Base-by-base conservation (phyloP, 2,329 filamentous ascomycete genomes). In the Colletotrichum noveboracense region DNA sequence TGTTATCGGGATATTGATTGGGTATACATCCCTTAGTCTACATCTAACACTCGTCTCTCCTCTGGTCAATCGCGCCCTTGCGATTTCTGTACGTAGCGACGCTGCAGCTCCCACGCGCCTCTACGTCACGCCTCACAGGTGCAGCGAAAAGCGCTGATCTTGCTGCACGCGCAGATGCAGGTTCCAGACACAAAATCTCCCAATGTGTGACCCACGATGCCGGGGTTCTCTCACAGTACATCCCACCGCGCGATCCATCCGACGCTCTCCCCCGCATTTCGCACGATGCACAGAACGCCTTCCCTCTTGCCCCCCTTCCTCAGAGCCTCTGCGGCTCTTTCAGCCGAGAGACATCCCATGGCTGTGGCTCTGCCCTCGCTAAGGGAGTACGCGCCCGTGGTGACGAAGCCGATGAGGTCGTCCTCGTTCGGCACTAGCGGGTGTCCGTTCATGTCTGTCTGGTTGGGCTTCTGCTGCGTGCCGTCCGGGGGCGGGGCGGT, bases 391-490 rank as follows among this genome's bases (percentile, higher is more conserved):
- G 94, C 93, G 0, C 96, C 97, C 2, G 94, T 94, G 3, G 96
- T 98, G 28, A 98, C 93, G 82, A 98, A 99, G 0, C 97, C 97
- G 66, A 98, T 91, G 14, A 98, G 88, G 82, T 98, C 94, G 26
- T 90, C 88, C 77, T 92, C 92, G 12, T 89, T 88, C 0, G 96
- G 96, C n/a, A 96, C 92, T 0, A 92, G 81, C 1, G 93, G 93
- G 78, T 95, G 91, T 0, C 87, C 87, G 28, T 84, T 81, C 84
- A 89, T 82, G 77, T 85, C 83, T 66, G 79, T 81, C 71, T 82
- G 82, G 76, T 84, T 87, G 14, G 81, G 80, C 6, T 81, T 79
- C 43, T 81, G 80, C 28, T 85, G 85, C 18, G 85, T 61, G 26
- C 26, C 4, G 85, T 16, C 58, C 18, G 21, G 84, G 84, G 4